A percentile compares a stretch with the other conserved stretches of the same genome.
Evolutionary conservation across 805 yeast species (phyloP).

Genomic region (Ogataea minuta): DNA sequence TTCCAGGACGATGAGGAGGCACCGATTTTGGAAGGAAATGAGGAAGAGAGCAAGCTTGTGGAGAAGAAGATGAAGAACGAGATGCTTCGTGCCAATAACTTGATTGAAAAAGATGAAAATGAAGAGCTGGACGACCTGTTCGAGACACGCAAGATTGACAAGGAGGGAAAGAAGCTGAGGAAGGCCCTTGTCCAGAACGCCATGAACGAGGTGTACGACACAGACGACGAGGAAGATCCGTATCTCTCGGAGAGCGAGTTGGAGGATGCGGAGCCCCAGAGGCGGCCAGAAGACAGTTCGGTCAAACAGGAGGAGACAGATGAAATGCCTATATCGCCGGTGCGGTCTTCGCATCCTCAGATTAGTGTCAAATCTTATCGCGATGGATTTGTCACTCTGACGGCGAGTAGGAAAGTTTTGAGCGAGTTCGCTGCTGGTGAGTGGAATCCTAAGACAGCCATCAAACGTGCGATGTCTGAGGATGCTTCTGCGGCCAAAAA

Average conservation of each 20-base stretch:
- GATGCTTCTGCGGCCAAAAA: constrained; percentile 30
- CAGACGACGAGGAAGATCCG: constrained; percentile 75
- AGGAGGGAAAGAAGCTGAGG: constrained; percentile 83
- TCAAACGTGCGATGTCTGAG: constrained; percentile 27
- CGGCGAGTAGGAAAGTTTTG: constrained; percentile 60
- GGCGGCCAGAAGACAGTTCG: constrained; percentile 29
- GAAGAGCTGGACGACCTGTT: constrained; percentile 70
- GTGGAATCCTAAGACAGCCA: constrained; percentile 68
- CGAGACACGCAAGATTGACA: constrained; percentile 71
- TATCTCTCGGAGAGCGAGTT: constrained; percentile 70
- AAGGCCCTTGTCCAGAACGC: constrained; percentile 84
- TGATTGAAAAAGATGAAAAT: constrained; percentile 60
- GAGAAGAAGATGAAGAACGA: constrained; percentile 81
- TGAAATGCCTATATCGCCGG: constrained; percentile 12
- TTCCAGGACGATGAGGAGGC: constrained; percentile 99
- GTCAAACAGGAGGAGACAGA: constrained; percentile 39
- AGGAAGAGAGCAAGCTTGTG: constrained; percentile 88
- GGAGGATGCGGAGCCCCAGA: constrained; percentile 48
- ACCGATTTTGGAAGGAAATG: constrained; percentile 94
- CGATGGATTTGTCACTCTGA: constrained; percentile 59
- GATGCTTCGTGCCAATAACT: constrained; percentile 77
- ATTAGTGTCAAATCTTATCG: constrained; percentile 41
- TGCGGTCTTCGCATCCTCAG: constrained; percentile 17
- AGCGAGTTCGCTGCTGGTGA: constrained; percentile 72
- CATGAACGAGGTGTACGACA: constrained; percentile 83